phyloP scores from a whole-genome alignment of 2,329 filamentous ascomycete species.

The Neonectria ditissima region DNA sequence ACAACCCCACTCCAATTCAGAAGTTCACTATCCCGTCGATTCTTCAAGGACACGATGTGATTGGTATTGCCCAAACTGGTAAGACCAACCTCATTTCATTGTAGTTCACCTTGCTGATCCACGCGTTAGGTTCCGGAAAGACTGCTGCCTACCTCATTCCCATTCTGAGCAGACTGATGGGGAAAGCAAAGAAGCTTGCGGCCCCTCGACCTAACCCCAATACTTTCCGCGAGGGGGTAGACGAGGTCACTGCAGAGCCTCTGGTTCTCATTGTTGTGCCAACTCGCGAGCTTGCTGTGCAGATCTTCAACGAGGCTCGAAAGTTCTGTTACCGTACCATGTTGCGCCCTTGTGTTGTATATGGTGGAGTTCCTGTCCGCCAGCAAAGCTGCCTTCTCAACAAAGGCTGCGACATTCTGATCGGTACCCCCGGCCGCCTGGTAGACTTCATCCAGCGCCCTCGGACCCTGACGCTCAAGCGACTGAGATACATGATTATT shows the following conservation, averaged over 20 bases:
- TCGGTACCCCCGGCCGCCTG: slow-evolving; percentile 89
- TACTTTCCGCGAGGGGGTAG: slow-evolving; percentile 62
- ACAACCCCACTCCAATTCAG: slow-evolving; percentile 85
- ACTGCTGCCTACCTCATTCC: slow-evolving; percentile 93
- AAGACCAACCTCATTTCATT: slow-evolving; percentile 47
- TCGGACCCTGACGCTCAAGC: slow-evolving; percentile 75
- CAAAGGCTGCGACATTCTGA: slow-evolving; percentile 89
- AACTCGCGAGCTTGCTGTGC: slow-evolving; percentile 89
- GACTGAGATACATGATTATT: slow-evolving; percentile 84
- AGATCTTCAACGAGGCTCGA: slow-evolving; percentile 95
- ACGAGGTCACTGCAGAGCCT: slow-evolving; percentile 80
- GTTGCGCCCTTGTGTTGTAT: slow-evolving; percentile 90
- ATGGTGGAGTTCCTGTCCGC: slow-evolving; percentile 81
- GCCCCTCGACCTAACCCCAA: slow-evolving; percentile 78
- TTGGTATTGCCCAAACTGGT: slow-evolving; percentile 95
- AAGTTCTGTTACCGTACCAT: slow-evolving; percentile 95
- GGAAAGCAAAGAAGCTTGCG: slow-evolving; percentile 89
- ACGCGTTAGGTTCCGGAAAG: slow-evolving; percentile 84
- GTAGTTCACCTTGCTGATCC: not conserved
- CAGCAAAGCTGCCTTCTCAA: slow-evolving; percentile 79
- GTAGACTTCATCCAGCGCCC: slow-evolving; percentile 84
- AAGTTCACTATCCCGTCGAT: slow-evolving; percentile 86
- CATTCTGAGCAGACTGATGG: slow-evolving; percentile 91
- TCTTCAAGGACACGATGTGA: slow-evolving; percentile 80
- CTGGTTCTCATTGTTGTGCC: slow-evolving; percentile 88